Evolutionary conservation across 2,329 filamentous ascomycete species (phyloP), one percentile per base, ranked within the genome.

Genomic region (Helicocarpus griseus): DNA sequence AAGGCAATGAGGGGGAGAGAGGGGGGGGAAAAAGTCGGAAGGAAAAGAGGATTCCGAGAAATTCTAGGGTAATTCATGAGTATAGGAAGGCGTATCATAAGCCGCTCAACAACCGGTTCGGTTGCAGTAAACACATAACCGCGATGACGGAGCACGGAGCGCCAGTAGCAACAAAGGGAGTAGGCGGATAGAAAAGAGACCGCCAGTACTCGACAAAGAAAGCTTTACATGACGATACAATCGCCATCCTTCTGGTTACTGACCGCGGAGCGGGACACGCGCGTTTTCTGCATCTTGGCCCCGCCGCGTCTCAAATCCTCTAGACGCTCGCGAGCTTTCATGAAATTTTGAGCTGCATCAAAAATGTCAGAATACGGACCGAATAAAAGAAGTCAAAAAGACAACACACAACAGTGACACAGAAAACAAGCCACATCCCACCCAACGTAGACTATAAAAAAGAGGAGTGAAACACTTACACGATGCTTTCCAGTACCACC

Each of bases 401-500:
- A 17, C 14, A 21, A 41, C 4, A 31, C n/a, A 22, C 11, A 35
- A 28, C 7, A 40, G 22, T 9, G 26, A 38, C 17, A 17, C 13
- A 39, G 13, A 14, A 43, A 45, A 33, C 17, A 17, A 51, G 33
- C 6, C 22, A 52, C 48, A 53, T 33, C 21, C 38, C 13, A 31
- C 38, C 35, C 44, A 6, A 36, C 31, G 48, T 52, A 50, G 51
- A 33, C n/a, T 28, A n/a, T 5, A 8, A 35, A 9, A 41, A 36
- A 35, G 5, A 9, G 40, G 49, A 39, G 11, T 33, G 11, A 33
- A 48, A 53, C 54, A 83, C 89, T 82, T 77, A 96, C 91, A 87
- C 65, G 93, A 93, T 70, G 93, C 90, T 67, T 91, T 80, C 80
- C 90, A 96, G 72, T 98, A 98, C 93, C 93, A 98, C 61, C 89